phyloP scores from a whole-genome alignment of 148 eudicot species.

The Rhododendron williamsianum region DNA sequence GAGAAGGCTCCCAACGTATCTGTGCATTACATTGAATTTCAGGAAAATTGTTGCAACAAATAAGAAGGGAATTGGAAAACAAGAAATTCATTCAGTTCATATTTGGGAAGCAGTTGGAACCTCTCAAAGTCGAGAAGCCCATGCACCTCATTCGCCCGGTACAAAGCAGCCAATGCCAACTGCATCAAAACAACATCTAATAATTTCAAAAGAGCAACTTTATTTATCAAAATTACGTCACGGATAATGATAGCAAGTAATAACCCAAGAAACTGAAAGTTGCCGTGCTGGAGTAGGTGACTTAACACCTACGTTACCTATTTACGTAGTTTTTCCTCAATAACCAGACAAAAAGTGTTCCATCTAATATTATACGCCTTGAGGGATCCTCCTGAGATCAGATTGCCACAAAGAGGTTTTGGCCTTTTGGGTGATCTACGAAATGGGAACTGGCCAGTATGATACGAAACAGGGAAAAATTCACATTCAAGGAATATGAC shows the following conservation, averaged over 20 bases:
- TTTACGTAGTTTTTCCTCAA: neutral
- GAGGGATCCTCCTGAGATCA: neutral
- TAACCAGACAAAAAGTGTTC: neutral
- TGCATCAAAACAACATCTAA: slow-evolving; percentile 25
- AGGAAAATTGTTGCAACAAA: slow-evolving; percentile 10
- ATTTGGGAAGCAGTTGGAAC: slow-evolving; percentile 23
- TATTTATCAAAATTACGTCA: neutral
- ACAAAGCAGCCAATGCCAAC: slow-evolving; percentile 88
- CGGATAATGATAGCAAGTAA: neutral
- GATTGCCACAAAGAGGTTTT: neutral
- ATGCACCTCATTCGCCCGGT: slow-evolving; percentile 55
- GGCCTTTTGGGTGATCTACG: neutral
- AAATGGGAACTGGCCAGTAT: neutral
- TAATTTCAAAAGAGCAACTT: neutral
- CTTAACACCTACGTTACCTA: neutral
- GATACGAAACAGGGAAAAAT: neutral
- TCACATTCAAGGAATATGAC: neutral
- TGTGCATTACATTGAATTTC: slow-evolving; percentile 24
- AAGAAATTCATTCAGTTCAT: neutral
- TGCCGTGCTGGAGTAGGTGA: neutral
- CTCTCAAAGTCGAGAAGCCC: slow-evolving; percentile 73
- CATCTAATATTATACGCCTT: neutral
- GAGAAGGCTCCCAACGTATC: slow-evolving; percentile 59
- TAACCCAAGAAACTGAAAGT: neutral
- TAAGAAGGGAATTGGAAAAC: slow-evolving; percentile 5